Evolutionary conservation across 192 early-diverging fungal genomes (phyloP), one percentile per base, ranked within the genome.

Genomic region (Geosiphon pyriformis): DNA sequence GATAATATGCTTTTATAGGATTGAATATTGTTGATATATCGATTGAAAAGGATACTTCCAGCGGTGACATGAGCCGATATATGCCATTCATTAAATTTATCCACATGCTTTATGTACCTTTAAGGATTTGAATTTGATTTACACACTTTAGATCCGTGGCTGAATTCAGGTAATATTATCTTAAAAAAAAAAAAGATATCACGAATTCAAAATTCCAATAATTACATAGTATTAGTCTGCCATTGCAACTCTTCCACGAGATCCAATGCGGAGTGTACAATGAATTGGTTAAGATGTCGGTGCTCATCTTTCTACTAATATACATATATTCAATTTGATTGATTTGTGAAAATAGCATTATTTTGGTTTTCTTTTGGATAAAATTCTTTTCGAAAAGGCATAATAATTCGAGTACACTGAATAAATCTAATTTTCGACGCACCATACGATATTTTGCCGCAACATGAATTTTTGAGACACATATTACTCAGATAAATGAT

Each of bases 251-350:
- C 97, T 65, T 99, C 95, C 18, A 99, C 92, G 37, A 96, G 82
- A 77, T 99, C 97, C 57, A 99, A 83, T 20, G 95, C 94, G 8
- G 95, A 88, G 71, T 99, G 97, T 11, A 93, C 86, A 50, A 98
- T 91, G 68, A 99, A 99, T 70, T 99, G 97, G 70, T 94, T 94
- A 59, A 99, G 72, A 76, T 97, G 91, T 52, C 83, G 76, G 64
- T 88, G 80, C 69, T 96, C 94, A 68, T 94, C 84, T 82, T 87
- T 84, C 78, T 83, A 77, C 22, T 50, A 47, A 26, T 42, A 42
- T 42, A 10, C n/a, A n/a, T n/a, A n/a, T n/a, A n/a, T n/a, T n/a
- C n/a, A n/a, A n/a, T n/a, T n/a, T n/a, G n/a, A n/a, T n/a, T n/a
- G n/a, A n/a, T n/a, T n/a, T n/a, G n/a, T n/a, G n/a, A n/a, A n/a